Base-by-base conservation (phyloP, 2,329 filamentous ascomycete species). In the Colletotrichum chrysophilum region DNA sequence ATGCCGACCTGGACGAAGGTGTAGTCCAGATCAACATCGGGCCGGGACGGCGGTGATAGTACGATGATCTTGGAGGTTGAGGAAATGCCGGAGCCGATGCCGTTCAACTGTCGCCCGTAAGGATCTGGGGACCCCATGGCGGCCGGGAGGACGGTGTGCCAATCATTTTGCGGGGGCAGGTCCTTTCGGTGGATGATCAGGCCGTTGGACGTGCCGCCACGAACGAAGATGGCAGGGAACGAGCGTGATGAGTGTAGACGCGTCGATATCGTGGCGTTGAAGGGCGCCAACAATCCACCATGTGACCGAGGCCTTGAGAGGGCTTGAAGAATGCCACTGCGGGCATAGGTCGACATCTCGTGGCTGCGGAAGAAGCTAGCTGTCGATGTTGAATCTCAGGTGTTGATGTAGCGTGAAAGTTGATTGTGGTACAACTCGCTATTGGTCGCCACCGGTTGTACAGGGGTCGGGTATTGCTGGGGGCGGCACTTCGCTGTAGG, bases 1-100 rank as follows among this genome's bases (percentile, higher is more conserved):
- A 93, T 87, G 1, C 90, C 91, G 16, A 92, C 83, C 21, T 89
- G 89, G 1, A 91, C 88, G 77, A 93, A 93, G 0, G 91, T 93
- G 77, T 91, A 93, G 71, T 92, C 89, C 16, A 93, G 83, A 78
- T 93, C 88, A 1, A 86, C 87, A 32, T 86, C 87, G 3, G 80
- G 75, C 21, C 84, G 82, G 5, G 80, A 80, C 9, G 88, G 85
- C 12, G 82, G 83, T 13, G 86, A 87, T 5, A 93, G 87, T 1
- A 93, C 84, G 79, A 90, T 91, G 30, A 93, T 87, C 80, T 93
- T 93, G 71, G 88, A 91, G 7, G 76, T 77, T 26, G 76, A 77
- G 8, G 76, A 77, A 55, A 76, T 70, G 36, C 76, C 76, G 7
- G 76, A 77, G 7, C 76, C 76, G 13, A 77, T 74, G 12, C 76